Conservation (phyloP, 1,139 yeast genomes). For the Kodamaea derodonti region DNA sequence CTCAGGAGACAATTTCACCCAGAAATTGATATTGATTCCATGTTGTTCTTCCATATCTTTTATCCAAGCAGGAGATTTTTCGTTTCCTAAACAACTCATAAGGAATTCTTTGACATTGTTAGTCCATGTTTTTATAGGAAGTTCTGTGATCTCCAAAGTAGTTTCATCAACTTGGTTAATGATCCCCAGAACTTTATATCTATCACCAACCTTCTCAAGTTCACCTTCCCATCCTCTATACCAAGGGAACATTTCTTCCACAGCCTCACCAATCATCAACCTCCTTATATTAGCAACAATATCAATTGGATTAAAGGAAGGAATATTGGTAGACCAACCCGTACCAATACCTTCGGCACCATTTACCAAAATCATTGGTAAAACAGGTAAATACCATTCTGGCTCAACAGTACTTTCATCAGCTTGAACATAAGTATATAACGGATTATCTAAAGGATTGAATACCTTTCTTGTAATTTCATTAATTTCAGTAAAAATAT, state of each 20-base stretch:
- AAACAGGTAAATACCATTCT: constrained; percentile 87
- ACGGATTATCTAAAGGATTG: constrained; percentile 75
- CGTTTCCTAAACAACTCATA: constrained; percentile 71
- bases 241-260: constrained; percentile 86
- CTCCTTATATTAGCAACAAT: constrained; percentile 69
- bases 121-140: constrained; percentile 94
- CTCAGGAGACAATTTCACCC: constrained; percentile 66
- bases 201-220: constrained; percentile 64
- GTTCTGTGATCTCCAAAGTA: constrained; percentile 84
- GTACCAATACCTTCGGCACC: constrained; percentile 99
- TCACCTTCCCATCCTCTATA: constrained; percentile 93
- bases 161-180: constrained; percentile 78
- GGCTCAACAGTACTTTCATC: constrained; percentile 96
- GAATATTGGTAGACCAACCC: constrained; percentile 96
- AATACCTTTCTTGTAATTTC: constrained; percentile 74
- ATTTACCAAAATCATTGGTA: constrained; percentile 90
- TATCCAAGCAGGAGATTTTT: constrained; percentile 76
- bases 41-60: constrained; percentile 96
- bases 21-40: constrained; percentile 73
- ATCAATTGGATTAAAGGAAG: constrained; percentile 84
- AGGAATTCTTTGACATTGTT: constrained; percentile 82
- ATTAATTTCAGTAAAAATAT: constrained; percentile 83
- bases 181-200: constrained; percentile 71
- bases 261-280: constrained; percentile 69
- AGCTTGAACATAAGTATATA: constrained; percentile 79